Base-by-base conservation (phyloP, 169 alveolate species). In the Babesia bigemina region DNA sequence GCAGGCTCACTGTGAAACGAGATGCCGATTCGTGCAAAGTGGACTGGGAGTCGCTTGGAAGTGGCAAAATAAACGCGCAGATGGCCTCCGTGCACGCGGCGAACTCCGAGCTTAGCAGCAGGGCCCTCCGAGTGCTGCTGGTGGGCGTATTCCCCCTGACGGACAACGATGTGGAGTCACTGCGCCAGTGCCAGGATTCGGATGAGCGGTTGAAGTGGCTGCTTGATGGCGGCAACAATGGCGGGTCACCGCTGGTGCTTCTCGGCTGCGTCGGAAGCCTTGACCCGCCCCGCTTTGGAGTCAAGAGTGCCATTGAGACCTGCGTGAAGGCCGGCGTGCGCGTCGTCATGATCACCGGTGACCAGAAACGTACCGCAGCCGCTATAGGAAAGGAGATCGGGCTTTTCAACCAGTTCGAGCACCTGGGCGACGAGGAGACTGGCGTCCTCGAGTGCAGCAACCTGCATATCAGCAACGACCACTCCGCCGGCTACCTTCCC, bases 341-440 rank as follows among this genome's bases (percentile, higher is more conserved):
- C 10, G 99, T 98, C 17, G 92, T 98, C 59, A 98, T 98, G 99
- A 98, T 98, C 56, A 97, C 99, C n/a, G 99, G 99, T 22, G 99
- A 96, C 88, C 98, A 97, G 92, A 94, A 91, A 75, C 91, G 92
- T 13, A 98, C 99, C 0, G 99, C 99, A 2, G 86, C 93, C 28
- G 99, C 99, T 22, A 96, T 98, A 52, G 99, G 98, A 11, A 88
- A 78, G 75, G 94, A 92, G 63, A 93, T 95, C 45, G 95, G 96
- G 19, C 77, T 95, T 42, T 79, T 92, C 21, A 85, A 83, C 45
- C 88, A 75, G 49, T 67, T 67, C 57, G 76, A 67, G 22, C 53
- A 67, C 66, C 65, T 86, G 53, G 44, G 52, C 42, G 48, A 87
- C 60, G 62, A 33, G 22, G 0, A 45, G 28, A 47, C 61, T 39